These are phyloP conservation scores for Sporisorium iseilematis-ciliati DNA, from an alignment of 1,284 basidiomycete genomes.

Conservation along the genomic window DNA sequence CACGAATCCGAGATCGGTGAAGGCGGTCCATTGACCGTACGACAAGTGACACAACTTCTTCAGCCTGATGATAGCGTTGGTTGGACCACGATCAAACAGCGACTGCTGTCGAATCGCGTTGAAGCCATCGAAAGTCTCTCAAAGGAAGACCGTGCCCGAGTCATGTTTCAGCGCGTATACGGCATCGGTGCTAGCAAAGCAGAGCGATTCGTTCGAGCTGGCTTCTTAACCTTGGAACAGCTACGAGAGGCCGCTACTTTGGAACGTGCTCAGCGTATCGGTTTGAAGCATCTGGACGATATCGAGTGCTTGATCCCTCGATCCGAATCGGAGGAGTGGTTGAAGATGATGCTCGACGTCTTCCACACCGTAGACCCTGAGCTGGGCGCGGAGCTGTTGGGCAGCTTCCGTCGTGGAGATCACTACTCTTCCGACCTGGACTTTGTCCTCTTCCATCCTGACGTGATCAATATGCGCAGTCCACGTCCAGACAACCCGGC, in stretches of 20 bases:
- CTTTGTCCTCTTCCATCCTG: constrained; percentile 38
- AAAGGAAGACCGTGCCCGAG: constrained; percentile 19
- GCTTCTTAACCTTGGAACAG: constrained; percentile 32
- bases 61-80: constrained; percentile 41
- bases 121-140: constrained; percentile 27
- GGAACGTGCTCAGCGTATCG: constrained; percentile 34
- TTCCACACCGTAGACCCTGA: constrained; percentile 23
- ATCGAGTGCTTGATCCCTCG: constrained; percentile 43
- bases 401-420: constrained; percentile 43
- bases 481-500: constrained; percentile 10
- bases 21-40: constrained; percentile 22
- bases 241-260: constrained; percentile 28
- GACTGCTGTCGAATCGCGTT: constrained; percentile 22
- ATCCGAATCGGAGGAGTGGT: constrained; percentile 28
- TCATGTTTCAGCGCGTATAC: constrained; percentile 37
- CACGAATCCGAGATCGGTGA: constrained; percentile 31
- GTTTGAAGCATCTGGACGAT: constrained; percentile 31
- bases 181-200: constrained; percentile 35
- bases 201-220: constrained; percentile 30
- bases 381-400: constrained; percentile 27
- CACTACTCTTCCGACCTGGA: constrained; percentile 46
- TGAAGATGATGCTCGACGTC: constrained; percentile 19
- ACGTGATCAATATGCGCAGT: constrained; percentile 18
- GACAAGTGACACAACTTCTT: constrained; percentile 22
- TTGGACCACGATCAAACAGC: constrained; percentile 28